Evolutionary conservation across 148 eudicot species (phyloP), one percentile per base, ranked within the genome.

Genomic region (Vaccinium vitisidaea): DNA sequence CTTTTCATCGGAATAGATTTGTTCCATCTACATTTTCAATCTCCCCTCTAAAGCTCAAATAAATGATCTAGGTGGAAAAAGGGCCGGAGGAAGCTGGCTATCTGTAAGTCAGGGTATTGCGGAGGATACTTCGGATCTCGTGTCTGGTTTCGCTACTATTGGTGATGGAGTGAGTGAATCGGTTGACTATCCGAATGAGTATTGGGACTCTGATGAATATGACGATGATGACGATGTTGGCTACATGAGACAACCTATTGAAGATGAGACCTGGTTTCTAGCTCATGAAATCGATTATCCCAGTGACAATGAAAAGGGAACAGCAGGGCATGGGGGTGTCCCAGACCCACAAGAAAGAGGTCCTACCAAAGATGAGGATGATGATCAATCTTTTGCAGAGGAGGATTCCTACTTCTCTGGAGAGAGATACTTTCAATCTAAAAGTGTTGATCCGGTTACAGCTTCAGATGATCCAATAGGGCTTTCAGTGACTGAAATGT

Each of bases 261-360:
- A 97, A 85, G 99, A 97, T 54, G 99, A 97, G 88, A 88, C 95
- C 86, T 97, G 99, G 99, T 97, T 97, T 94, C 87, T 97, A 80
- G 98, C 99, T 79, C 99, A 97, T 92, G 99, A 97, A 91, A 92
- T 97, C 85, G 99, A 97, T 91, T 97, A 97, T 82, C 98, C 98
- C 19, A 97, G 99, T 82, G 99, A 97, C 91, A 97, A 95, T 86
- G 99, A 95, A 86, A 97, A 97, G 88, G 98, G 94, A 84, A 91
- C 74, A 69, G 18, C 91, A 30, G 96, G 90, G 25, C 94, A 89
- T 79, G 95, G 95, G 85, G 94, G 95, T 87, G 90, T 87, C 58
- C 94, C 93, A 32, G 97, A 96, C 82, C 90, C 92, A 18, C 98
- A 92, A 83, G 99, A 92, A 87, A 91, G 88, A 84, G 91, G 85